Conservation (phyloP, 805 yeast genomes). For the Sporopachydermia lactativora region DNA sequence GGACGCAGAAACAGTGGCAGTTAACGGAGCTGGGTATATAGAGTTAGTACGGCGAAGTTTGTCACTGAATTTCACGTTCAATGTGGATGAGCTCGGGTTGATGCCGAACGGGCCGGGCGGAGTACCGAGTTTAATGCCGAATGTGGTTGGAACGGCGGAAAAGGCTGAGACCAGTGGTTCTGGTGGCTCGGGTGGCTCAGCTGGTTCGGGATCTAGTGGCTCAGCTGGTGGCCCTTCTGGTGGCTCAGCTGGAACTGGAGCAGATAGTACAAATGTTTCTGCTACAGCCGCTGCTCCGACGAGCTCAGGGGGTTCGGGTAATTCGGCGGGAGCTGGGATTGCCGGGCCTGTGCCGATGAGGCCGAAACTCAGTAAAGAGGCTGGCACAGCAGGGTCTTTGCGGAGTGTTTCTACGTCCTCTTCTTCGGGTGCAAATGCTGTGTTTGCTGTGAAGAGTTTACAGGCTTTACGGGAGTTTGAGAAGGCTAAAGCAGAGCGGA, state of each 20-base stretch:
- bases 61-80: neutral
- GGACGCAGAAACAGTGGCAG: neutral
- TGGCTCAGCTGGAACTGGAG: neutral
- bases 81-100: neutral
- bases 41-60: neutral
- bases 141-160: too few relatives aligned
- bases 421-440: neutral
- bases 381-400: neutral
- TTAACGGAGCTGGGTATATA: neutral
- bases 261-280: too few relatives aligned
- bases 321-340: too few relatives aligned
- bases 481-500: neutral
- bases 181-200: too few relatives aligned
- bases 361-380: too few relatives aligned
- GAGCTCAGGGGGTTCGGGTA: too few relatives aligned
- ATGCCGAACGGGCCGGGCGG: too few relatives aligned
- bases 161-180: too few relatives aligned
- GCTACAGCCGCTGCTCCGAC: too few relatives aligned
- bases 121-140: too few relatives aligned
- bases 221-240: neutral
- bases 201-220: neutral
- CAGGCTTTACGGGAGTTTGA: neutral
- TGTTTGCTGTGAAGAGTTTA: neutral
- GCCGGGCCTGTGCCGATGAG: too few relatives aligned
- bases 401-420: neutral